Percentiles rank a stretch among this genome's conserved stretches.
phyloP scores from a whole-genome alignment of 1,284 basidiomycete species.

The Cryptococcus sp. region DNA sequence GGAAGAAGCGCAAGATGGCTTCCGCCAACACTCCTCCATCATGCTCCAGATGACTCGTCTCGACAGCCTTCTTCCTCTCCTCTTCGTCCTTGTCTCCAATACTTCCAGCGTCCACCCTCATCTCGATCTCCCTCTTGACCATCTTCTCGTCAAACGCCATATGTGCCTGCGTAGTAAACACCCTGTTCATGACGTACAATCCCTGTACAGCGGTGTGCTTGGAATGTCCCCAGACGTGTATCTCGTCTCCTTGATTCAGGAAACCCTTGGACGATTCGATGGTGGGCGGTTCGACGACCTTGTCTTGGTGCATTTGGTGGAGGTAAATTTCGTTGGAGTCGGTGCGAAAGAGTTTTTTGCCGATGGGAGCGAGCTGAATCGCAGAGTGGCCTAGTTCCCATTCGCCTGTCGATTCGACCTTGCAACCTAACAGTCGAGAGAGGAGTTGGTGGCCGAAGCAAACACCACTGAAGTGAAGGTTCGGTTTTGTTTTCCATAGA shows the following conservation, averaged over 20 bases:
- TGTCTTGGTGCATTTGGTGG: constrained; percentile 17
- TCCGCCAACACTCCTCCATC: constrained; percentile 8
- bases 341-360: constrained; percentile 13
- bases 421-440: constrained; percentile 8
- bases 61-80: constrained; percentile 3
- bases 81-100: constrained; percentile 8
- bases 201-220: constrained; percentile 13
- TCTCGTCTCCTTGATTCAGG: not conserved
- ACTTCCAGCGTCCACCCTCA: constrained; percentile 9
- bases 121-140: constrained; percentile 16
- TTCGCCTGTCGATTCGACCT: constrained; percentile 6
- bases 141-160: constrained; percentile 15
- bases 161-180: constrained; percentile 17
- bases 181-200: constrained; percentile 11
- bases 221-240: constrained; percentile 13
- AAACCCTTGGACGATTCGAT: constrained; percentile 5
- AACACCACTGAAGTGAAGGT: constrained; percentile 12
- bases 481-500: constrained; percentile 8
- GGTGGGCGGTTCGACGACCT: constrained; percentile 8
- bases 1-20: constrained; percentile 14
- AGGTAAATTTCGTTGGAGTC: constrained; percentile 9
- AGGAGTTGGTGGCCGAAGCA: constrained; percentile 16
- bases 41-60: constrained; percentile 13
- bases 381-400: constrained; percentile 15
- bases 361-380: constrained; percentile 9